phyloP scores from a whole-genome alignment of 2,329 filamentous ascomycete genomes.

The Venturia aucupariae region DNA sequence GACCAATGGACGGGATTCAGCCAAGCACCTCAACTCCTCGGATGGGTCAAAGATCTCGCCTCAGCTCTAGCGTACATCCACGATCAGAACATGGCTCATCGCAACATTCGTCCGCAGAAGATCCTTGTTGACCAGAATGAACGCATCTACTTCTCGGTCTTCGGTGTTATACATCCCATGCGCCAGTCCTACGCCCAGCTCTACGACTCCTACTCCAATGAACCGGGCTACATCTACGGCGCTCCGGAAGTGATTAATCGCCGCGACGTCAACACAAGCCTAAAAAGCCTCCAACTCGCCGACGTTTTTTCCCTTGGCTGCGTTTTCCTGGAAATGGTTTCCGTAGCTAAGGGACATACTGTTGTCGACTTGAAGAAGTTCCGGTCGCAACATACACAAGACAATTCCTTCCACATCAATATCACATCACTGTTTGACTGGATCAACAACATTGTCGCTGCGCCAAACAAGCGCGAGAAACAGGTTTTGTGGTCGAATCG shows the following conservation, averaged over 20 bases:
- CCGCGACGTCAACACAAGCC: constrained; percentile 18
- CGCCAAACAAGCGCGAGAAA: not conserved
- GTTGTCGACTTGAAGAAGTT: constrained; percentile 27
- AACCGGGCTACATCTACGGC: constrained; percentile 26
- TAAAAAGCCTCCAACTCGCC: constrained; percentile 20
- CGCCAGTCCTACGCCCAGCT: constrained; percentile 23
- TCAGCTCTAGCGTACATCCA: constrained; percentile 31
- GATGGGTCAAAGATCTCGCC: constrained; percentile 33
- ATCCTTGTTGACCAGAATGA: constrained; percentile 21
- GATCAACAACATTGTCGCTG: not conserved
- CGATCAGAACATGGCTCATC: constrained; percentile 26
- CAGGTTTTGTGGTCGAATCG: constrained; percentile 5
- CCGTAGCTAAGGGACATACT: constrained; percentile 28
- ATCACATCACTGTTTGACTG: constrained; percentile 15
- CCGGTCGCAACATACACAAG: constrained; percentile 24
- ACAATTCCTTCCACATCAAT: constrained; percentile 31
- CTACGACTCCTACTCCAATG: constrained; percentile 21
- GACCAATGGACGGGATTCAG: constrained; percentile 23
- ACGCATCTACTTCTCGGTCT: constrained; percentile 27
- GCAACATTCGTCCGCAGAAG: constrained; percentile 30
- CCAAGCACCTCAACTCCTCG: constrained; percentile 27
- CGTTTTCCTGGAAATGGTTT: constrained; percentile 31
- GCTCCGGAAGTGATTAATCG: constrained; percentile 30
- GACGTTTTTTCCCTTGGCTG: constrained; percentile 33
- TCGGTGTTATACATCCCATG: constrained; percentile 24